Evolutionary conservation across 495 filamentous ascomycete genomes (phyloP).

Genomic region (Chaetomidium leptoderma): DNA sequence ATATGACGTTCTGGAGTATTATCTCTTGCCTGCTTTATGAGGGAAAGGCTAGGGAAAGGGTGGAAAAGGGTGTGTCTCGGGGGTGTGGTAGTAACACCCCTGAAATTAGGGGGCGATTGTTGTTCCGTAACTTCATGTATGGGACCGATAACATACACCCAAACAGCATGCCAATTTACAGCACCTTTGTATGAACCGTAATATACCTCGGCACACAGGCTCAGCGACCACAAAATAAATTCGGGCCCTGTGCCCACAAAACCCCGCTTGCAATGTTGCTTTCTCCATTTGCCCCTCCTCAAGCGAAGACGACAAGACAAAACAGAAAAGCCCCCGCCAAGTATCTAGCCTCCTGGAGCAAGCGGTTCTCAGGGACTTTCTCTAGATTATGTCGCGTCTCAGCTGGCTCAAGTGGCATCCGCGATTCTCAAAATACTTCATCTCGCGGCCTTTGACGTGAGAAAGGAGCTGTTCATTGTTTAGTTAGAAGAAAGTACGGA

Average conservation of each 20-base stretch:
- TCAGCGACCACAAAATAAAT: conserved; percentile 21
- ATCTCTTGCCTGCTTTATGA: conserved; percentile 42
- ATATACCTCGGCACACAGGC: no score
- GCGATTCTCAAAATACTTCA: conserved; percentile 2
- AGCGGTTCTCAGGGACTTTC: background rate
- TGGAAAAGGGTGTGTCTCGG: background rate
- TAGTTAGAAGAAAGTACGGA: background rate
- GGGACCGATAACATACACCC: background rate
- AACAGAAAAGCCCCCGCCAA: background rate
- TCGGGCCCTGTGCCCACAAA: conserved; percentile 18
- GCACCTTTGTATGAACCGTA: no score
- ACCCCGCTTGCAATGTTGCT: conserved; percentile 11
- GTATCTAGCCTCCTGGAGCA: background rate
- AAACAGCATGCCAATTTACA: no score
- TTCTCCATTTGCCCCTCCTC: conserved; percentile 6
- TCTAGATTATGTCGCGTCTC: conserved; percentile 22
- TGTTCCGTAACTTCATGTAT: background rate
- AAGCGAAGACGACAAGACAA: background rate
- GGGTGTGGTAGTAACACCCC: background rate
- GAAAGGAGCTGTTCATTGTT: background rate
- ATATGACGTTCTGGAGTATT: conserved; percentile 46
- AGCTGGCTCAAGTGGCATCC: conserved; percentile 15
- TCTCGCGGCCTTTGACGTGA: conserved; percentile 15
- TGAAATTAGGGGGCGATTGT: background rate
- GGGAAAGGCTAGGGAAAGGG: background rate